Evolutionary conservation across 495 filamentous ascomycete species (phyloP).

Genomic region (Trichoderma parareesei): DNA sequence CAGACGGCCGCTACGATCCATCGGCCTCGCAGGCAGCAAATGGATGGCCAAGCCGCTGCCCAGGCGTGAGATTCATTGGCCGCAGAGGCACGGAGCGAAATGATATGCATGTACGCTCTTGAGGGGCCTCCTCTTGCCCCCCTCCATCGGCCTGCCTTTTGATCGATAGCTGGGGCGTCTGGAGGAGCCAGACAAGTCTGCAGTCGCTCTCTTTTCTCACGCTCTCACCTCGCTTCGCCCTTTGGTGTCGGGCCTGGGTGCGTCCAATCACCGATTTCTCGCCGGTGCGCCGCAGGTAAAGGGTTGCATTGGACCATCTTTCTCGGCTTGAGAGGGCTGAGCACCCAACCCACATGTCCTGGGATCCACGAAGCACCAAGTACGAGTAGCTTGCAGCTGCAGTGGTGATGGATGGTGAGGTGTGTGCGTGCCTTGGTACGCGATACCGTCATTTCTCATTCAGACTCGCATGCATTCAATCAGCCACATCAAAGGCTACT

Average conservation of each 20-base stretch:
- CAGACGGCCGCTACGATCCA: not conserved
- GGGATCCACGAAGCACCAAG: not conserved
- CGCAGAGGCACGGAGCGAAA: not conserved
- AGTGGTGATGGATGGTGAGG: too few relatives aligned
- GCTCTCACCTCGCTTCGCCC: not conserved
- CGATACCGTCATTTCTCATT: too few relatives aligned
- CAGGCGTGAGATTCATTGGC: constrained; percentile 8
- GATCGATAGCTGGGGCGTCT: not conserved
- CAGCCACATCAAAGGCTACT: not conserved
- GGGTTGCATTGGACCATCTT: not conserved
- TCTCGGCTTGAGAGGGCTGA: not conserved
- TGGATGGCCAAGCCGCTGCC: not conserved
- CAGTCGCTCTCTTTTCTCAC: not conserved
- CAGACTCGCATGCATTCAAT: too few relatives aligned
- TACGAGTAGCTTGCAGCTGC: too few relatives aligned
- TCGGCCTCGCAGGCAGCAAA: not conserved
- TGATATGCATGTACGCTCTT: not conserved
- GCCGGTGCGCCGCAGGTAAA: too few relatives aligned
- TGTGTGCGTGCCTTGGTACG: not conserved
- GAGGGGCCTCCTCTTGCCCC: too few relatives aligned
- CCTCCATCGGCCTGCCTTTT: not conserved
- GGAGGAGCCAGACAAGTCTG: too few relatives aligned
- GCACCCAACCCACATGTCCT: not conserved
- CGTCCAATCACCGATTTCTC: too few relatives aligned
- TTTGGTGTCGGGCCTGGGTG: too few relatives aligned